Evolutionary conservation across 2,329 filamentous ascomycete species (phyloP).

Genomic region (Neofusicoccum ribis): DNA sequence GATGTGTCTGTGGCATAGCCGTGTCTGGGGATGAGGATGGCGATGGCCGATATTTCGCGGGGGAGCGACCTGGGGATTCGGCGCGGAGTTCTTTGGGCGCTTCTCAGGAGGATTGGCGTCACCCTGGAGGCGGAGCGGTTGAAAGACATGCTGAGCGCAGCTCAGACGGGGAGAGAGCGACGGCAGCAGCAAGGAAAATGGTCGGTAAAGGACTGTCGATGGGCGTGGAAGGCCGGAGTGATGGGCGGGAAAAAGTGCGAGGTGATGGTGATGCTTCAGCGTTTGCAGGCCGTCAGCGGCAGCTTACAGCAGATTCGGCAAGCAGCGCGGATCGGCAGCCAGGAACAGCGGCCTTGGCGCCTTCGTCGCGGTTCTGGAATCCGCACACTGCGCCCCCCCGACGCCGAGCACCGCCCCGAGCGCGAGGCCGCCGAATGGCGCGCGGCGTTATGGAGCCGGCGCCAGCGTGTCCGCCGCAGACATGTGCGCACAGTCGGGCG

Average conservation of each 20-base stretch:
- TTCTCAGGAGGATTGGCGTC: constrained; percentile 49
- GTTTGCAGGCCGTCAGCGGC: constrained; percentile 10
- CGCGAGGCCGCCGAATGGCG: constrained; percentile 5
- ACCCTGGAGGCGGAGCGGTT: constrained; percentile 46
- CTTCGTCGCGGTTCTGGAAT: constrained; percentile 17
- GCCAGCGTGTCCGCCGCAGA: not conserved
- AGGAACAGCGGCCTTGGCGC: constrained; percentile 10
- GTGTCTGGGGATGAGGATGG: constrained; percentile 57
- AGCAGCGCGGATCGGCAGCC: constrained; percentile 13
- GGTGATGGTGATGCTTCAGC: not conserved
- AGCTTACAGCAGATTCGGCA: constrained; percentile 16
- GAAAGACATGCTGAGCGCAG: constrained; percentile 42
- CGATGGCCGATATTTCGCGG: constrained; percentile 56
- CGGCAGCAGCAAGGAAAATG: not conserved
- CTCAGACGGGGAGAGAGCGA: constrained; percentile 17
- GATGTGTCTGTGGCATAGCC: constrained; percentile 60
- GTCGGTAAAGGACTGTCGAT: not conserved
- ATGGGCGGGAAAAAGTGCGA: constrained; percentile 5
- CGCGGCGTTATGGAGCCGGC: not conserved
- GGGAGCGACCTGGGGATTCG: constrained; percentile 46
- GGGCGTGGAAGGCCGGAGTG: not conserved
- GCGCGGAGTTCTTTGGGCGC: constrained; percentile 44
- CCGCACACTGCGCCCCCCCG: not conserved
- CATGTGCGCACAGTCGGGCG: constrained; percentile 5
- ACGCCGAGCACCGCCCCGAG: not conserved